Conservation (phyloP, 768 basidiomycete species). For the Lentinula lateritia region DNA sequence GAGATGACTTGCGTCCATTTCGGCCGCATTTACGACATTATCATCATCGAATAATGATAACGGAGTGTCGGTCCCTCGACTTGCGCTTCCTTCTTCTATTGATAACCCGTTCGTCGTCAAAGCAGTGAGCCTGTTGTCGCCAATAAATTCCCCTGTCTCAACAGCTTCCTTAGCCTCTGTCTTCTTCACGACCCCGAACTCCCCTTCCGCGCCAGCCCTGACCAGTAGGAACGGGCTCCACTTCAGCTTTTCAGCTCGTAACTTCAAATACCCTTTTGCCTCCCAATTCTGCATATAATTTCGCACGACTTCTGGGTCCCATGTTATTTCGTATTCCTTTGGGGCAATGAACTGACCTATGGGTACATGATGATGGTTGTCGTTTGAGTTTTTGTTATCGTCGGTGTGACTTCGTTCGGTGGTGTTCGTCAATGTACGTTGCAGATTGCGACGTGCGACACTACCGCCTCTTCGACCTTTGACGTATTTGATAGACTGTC, state of each 20-base stretch:
- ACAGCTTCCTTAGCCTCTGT: slow-evolving; percentile 11
- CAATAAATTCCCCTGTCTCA: slow-evolving; percentile 10
- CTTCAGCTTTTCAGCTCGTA: slow-evolving; percentile 81
- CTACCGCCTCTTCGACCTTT: slow-evolving; percentile 60
- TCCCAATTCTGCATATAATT: slow-evolving; percentile 67
- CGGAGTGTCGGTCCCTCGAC: slow-evolving; percentile 4
- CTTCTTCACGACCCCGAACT: slow-evolving; percentile 20
- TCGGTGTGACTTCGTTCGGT: slow-evolving; percentile 39
- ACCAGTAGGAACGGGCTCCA: slow-evolving; percentile 91
- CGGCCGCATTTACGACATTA: slow-evolving; percentile 14
- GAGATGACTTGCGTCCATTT: slow-evolving; percentile 4
- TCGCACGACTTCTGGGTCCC: slow-evolving; percentile 63
- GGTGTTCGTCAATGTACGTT: slow-evolving; percentile 29
- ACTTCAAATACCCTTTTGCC: slow-evolving; percentile 67
- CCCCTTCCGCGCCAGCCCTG: slow-evolving; percentile 23
- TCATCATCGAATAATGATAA: slow-evolving; percentile 24
- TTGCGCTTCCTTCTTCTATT: slow-evolving; percentile 7
- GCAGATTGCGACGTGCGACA: slow-evolving; percentile 57
- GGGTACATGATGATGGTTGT: slow-evolving; percentile 18
- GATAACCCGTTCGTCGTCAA: not conserved
- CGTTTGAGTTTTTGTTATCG: slow-evolving; percentile 28
- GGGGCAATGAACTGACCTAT: slow-evolving; percentile 59
- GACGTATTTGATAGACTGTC: slow-evolving; percentile 70
- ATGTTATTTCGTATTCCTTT: slow-evolving; percentile 67
- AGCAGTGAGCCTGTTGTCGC: slow-evolving; percentile 7